These are phyloP conservation scores for Metschnikowia colocasiae DNA, from an alignment of 805 yeast genomes.

Conservation along the genomic window DNA sequence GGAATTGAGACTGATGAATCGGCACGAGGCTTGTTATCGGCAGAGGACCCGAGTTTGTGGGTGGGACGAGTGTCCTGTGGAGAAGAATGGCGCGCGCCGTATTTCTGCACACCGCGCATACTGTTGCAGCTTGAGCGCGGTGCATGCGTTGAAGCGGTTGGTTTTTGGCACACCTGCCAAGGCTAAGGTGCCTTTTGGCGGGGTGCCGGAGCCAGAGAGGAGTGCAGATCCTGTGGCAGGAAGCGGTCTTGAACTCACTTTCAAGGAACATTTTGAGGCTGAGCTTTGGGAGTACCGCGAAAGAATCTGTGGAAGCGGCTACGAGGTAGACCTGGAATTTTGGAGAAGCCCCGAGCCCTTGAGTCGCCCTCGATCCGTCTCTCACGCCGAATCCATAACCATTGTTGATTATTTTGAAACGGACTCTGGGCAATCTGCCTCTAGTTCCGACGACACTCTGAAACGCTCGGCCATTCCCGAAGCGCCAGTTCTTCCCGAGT, in stretches of 20 bases:
- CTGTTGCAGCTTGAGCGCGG: conserved; percentile 4
- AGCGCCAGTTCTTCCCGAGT: background rate
- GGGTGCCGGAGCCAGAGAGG: background rate
- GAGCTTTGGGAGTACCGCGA: background rate
- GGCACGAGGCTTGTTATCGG: conserved; percentile 2
- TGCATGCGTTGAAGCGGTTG: background rate
- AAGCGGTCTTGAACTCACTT: background rate
- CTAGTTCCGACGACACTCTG: background rate
- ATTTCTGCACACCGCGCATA: conserved; percentile 6
- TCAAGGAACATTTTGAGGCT: background rate
- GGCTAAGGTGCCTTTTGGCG: background rate
- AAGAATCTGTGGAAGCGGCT: background rate
- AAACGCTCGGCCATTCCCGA: background rate
- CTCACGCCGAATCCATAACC: background rate
- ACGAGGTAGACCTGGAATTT: background rate
- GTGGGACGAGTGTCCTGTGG: conserved; percentile 5
- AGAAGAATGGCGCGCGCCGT: background rate
- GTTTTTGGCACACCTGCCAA: background rate
- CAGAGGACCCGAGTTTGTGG: background rate
- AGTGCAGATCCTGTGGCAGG: background rate
- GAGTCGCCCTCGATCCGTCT: background rate
- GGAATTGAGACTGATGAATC: background rate
- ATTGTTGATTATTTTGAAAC: background rate
- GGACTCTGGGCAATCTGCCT: background rate
- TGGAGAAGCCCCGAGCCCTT: background rate